These are phyloP conservation scores for Cladosporium phlei DNA, from an alignment of 2,329 filamentous ascomycete genomes.

Conservation along the genomic window DNA sequence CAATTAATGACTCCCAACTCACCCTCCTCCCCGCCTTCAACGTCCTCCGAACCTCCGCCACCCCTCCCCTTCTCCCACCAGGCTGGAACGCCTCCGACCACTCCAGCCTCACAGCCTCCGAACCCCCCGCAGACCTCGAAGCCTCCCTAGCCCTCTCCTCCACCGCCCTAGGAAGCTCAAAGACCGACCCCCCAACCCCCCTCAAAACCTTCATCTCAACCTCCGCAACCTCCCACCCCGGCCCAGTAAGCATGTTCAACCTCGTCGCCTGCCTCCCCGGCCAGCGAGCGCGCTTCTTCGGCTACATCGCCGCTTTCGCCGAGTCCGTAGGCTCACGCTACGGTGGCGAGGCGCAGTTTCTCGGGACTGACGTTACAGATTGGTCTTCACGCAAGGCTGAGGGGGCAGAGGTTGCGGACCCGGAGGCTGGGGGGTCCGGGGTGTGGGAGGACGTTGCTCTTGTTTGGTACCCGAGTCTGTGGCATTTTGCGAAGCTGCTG, in stretches of 20 bases:
- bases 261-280: slow-evolving; percentile 18
- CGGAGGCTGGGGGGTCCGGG: slow-evolving; percentile 8
- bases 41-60: neutral
- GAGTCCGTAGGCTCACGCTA: slow-evolving; percentile 17
- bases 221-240: slow-evolving; percentile 15
- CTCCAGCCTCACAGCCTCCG: slow-evolving; percentile 17
- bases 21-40: slow-evolving; percentile 4
- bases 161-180: slow-evolving; percentile 11
- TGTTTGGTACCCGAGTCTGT: slow-evolving; percentile 21
- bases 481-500: slow-evolving; percentile 24
- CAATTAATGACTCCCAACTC: slow-evolving; percentile 13
- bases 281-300: slow-evolving; percentile 16
- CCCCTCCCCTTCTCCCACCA: slow-evolving; percentile 13
- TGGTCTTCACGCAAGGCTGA: slow-evolving; percentile 12
- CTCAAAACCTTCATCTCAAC: slow-evolving; percentile 18
- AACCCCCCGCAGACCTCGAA: slow-evolving; percentile 19
- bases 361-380: slow-evolving; percentile 16
- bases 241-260: slow-evolving; percentile 22
- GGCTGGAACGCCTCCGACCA: slow-evolving; percentile 20
- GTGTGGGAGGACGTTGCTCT: slow-evolving; percentile 21
- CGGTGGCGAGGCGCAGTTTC: slow-evolving; percentile 16
- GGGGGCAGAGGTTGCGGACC: slow-evolving; percentile 12
- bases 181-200: neutral
- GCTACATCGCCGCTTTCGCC: slow-evolving; percentile 19
- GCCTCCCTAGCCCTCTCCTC: slow-evolving; percentile 17